Percentiles rank a stretch among this genome's conserved stretches.
Conservation (phyloP, 2,329 filamentous ascomycete species). For the Colletotrichum paranaense region DNA sequence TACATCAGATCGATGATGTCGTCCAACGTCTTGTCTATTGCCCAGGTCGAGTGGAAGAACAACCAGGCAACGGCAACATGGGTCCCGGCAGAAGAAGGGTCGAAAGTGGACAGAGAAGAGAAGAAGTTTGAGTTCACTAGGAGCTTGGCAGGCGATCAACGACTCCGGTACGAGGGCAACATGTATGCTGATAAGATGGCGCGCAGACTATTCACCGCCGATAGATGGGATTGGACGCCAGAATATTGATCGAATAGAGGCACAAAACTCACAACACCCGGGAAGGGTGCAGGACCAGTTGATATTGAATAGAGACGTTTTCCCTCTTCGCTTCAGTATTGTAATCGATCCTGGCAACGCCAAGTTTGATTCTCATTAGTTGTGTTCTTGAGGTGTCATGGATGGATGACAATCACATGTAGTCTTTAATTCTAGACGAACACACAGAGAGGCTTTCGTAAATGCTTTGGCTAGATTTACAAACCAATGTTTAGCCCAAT, state of each 20-base stretch:
- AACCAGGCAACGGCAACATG: conserved; percentile 54
- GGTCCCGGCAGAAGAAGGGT: conserved; percentile 40
- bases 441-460: too few species aligned
- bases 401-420: too few species aligned
- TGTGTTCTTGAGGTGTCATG: too few species aligned
- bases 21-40: conserved; percentile 56
- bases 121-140: conserved; percentile 62
- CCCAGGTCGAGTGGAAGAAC: conserved; percentile 59
- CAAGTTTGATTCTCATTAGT: too few species aligned
- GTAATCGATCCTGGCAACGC: too few species aligned
- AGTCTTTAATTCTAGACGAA: too few species aligned
- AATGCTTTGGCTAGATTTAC: not conserved
- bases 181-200: conserved; percentile 64
- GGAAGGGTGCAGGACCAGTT: too few species aligned
- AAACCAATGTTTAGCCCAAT: not conserved
- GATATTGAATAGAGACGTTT: too few species aligned
- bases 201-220: conserved; percentile 64
- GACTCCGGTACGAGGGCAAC: conserved; percentile 59
- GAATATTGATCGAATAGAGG: conserved; percentile 43
- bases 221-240: conserved; percentile 70
- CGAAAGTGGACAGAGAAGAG: conserved; percentile 10
- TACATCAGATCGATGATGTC: conserved; percentile 69
- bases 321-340: too few species aligned
- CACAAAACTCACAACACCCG: not conserved
- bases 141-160: conserved; percentile 60